Evolutionary conservation across 108 stramenopile species (phyloP).

Genomic region (Cyclotella cryptica): DNA sequence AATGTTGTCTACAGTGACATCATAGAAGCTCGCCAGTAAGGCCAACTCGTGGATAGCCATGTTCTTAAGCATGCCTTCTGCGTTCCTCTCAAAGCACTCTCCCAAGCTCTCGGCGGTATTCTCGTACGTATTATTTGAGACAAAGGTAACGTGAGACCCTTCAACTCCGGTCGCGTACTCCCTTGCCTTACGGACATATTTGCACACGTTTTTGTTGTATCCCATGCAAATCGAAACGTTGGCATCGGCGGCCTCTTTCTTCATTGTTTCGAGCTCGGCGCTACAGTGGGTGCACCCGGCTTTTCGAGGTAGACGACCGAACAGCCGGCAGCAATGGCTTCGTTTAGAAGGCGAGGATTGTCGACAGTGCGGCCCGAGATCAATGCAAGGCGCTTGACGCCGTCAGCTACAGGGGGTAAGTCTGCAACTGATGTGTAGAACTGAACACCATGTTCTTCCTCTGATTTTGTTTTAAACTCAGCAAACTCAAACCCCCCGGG

Average conservation of each 20-base stretch:
- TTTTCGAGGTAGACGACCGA: slow-evolving; percentile 90
- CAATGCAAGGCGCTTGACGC: slow-evolving; percentile 82
- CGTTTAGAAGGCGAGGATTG: slow-evolving; percentile 80
- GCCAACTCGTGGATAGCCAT: slow-evolving; percentile 96
- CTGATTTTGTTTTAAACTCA: slow-evolving; percentile 69
- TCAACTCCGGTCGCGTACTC: slow-evolving; percentile 65
- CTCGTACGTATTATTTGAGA: slow-evolving; percentile 94
- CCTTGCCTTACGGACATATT: slow-evolving; percentile 83
- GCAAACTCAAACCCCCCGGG: slow-evolving; percentile 88
- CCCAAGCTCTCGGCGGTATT: slow-evolving; percentile 78
- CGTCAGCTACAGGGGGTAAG: slow-evolving; percentile 72
- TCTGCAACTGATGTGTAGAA: slow-evolving; percentile 78
- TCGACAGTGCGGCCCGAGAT: slow-evolving; percentile 91
- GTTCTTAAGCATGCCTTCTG: slow-evolving; percentile 95
- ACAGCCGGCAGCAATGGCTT: slow-evolving; percentile 75
- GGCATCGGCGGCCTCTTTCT: slow-evolving; percentile 69
- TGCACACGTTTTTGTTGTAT: slow-evolving; percentile 96
- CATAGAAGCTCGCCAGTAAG: slow-evolving; percentile 87
- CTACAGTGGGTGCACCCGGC: slow-evolving; percentile 90
- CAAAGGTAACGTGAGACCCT: slow-evolving; percentile 86
- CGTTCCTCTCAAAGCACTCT: slow-evolving; percentile 94
- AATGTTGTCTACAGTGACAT: slow-evolving; percentile 89
- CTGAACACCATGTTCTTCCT: slow-evolving; percentile 66
- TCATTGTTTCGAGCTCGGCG: slow-evolving; percentile 83
- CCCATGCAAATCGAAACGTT: slow-evolving; percentile 92